Evolutionary conservation across 768 basidiomycete species (phyloP).

Genomic region (Calocybe gangraenosa): DNA sequence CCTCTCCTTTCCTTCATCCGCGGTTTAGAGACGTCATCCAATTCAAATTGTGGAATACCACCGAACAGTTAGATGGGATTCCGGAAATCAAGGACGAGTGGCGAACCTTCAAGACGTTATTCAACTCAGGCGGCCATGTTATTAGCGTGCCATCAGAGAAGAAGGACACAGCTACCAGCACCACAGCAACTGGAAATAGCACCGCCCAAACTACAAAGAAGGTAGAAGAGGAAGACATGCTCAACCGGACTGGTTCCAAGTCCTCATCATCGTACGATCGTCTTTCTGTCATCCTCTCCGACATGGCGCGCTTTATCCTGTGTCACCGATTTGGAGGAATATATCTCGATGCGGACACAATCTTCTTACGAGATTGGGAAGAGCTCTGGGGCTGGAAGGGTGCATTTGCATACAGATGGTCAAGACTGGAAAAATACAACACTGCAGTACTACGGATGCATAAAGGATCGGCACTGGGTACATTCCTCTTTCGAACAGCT

Average conservation of each 20-base stretch:
- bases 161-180: constrained; percentile 23
- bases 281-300: constrained; percentile 87
- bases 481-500: constrained; percentile 89
- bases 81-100: constrained; percentile 87
- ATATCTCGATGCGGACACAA: constrained; percentile 91
- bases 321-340: constrained; percentile 93
- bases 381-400: constrained; percentile 95
- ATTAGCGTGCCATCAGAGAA: constrained; percentile 52
- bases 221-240: constrained; percentile 45
- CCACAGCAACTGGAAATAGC: constrained; percentile 42
- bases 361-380: constrained; percentile 94
- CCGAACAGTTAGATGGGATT: constrained; percentile 86
- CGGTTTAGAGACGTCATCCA: constrained; percentile 85
- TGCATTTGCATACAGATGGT: constrained; percentile 95
- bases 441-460: constrained; percentile 90
- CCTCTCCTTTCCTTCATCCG: constrained; percentile 84
- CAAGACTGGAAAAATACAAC: constrained; percentile 87
- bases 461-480: constrained; percentile 82
- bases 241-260: constrained; percentile 84
- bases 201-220: constrained; percentile 43
- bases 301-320: constrained; percentile 95
- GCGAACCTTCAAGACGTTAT: constrained; percentile 69
- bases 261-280: constrained; percentile 87
- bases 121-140: constrained; percentile 84
- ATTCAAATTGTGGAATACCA: constrained; percentile 97